Base-by-base conservation (phyloP, 306 rosid genomes). In the Prunus campanulata region DNA sequence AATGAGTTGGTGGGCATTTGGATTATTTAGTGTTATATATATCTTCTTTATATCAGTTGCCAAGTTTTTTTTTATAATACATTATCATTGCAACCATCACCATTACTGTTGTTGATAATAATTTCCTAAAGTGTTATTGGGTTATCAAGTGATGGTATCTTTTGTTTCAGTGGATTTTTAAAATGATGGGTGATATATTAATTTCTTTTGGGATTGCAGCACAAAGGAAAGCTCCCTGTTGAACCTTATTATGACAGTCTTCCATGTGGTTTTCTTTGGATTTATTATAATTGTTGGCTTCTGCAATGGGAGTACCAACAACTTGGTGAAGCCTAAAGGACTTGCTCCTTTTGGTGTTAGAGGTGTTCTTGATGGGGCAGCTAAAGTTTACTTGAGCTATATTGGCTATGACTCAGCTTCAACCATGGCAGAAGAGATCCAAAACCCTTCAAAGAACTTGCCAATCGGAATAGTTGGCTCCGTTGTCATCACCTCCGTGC, bases 351-450 rank as follows among this genome's bases (percentile, higher is more conserved):
- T 72, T 59, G 98, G 98, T 46, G 86, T 82, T 19, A 84, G 87
- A 83, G 90, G 90, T 57, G 79, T 92, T 80, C 83, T 94, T 74
- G 94, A 94, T 76, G 98, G 98, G 79, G 97, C 98, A 68, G 96
- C 98, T 65, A 78, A 82, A 61, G 98, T 94, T 18, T 94, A 94
- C 79, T 89, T 94, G 77, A 92, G 96, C 80, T 94, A 92, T 70
- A 94, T 94, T 56, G 98, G 98, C 50, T 94, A 92, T 79, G 97
- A 94, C 81, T 92, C 98, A 14, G 98, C 91, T 78, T 92, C 98
- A 79, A 94, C 98, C 30, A 80, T 94, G 90, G 98, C 98, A 27
- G 98, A 94, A 78, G 98, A 94, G 82, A 90, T 89, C 44, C 89
- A 84, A 77, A 87, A 85, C 67, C 98, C 97, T 75, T 80, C 82